These are phyloP conservation scores for Alternaria atra DNA, from an alignment of 2,329 filamentous ascomycete species.

Conservation along the genomic window DNA sequence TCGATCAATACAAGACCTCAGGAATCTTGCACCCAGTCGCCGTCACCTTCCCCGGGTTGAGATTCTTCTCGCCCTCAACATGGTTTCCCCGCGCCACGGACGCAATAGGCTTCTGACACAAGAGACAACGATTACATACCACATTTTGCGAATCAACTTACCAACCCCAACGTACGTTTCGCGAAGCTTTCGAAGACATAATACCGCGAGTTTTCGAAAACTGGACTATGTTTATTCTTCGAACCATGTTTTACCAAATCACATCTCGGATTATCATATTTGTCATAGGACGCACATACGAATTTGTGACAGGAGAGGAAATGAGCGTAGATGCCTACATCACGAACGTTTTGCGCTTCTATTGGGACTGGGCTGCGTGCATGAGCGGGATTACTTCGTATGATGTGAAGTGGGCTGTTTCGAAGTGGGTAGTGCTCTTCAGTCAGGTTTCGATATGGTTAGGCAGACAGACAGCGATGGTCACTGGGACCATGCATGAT, in stretches of 20 bases:
- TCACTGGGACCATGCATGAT: background rate
- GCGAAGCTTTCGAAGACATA: constrained; percentile 1
- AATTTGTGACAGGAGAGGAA: background rate
- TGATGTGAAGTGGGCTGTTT: background rate
- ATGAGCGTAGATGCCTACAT: background rate
- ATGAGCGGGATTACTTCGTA: background rate
- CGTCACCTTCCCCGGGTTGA: background rate
- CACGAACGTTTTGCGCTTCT: background rate
- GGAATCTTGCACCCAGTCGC: background rate
- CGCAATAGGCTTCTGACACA: background rate
- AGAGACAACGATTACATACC: background rate
- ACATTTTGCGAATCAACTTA: background rate
- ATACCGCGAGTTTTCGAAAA: background rate
- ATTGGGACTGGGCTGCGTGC: background rate
- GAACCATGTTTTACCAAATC: background rate
- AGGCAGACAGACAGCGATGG: background rate
- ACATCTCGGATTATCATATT: background rate
- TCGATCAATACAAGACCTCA: background rate
- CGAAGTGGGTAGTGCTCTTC: background rate
- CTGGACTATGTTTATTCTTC: background rate
- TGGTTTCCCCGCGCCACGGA: background rate
- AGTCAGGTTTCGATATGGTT: background rate
- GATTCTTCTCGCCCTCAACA: background rate
- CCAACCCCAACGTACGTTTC: constrained; percentile 1
- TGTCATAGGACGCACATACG: background rate